Conservation (phyloP, 1,284 basidiomycete genomes). For the Fomitiporia mediterranea region DNA sequence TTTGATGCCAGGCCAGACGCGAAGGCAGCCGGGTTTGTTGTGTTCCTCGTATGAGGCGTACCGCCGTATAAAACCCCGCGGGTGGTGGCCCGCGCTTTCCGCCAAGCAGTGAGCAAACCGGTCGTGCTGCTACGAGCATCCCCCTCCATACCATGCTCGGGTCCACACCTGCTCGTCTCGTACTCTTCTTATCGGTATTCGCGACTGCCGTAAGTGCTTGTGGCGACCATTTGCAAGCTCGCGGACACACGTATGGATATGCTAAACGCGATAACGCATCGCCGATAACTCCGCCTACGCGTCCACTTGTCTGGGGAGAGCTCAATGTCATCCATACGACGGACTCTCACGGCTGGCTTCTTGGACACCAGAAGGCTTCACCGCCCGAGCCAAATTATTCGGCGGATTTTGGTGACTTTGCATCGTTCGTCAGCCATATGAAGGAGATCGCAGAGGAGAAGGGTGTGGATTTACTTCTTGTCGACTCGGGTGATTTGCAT, state of each 20-base stretch:
- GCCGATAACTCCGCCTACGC: conserved; percentile 50
- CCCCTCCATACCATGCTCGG: too few relatives aligned
- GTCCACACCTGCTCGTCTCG: not conserved
- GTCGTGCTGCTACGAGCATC: too few relatives aligned
- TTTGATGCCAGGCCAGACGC: too few relatives aligned
- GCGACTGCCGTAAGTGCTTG: conserved; percentile 1
- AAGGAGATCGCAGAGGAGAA: conserved; percentile 60
- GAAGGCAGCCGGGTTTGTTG: too few relatives aligned
- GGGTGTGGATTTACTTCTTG: conserved; percentile 64
- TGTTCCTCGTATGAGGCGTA: too few relatives aligned
- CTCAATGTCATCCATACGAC: conserved; percentile 80
- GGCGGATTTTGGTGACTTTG: conserved; percentile 77
- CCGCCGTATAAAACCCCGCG: too few relatives aligned
- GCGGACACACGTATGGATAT: conserved; percentile 38
- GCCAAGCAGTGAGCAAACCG: not conserved
- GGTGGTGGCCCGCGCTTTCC: not conserved
- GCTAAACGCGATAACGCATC: conserved; percentile 39
- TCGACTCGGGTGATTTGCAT: conserved; percentile 76
- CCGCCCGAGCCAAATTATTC: conserved; percentile 68
- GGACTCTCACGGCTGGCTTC: conserved; percentile 77
- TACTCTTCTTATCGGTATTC: not conserved
- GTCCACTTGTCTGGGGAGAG: conserved; percentile 70
- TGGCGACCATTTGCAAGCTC: conserved; percentile 33
- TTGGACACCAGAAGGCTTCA: conserved; percentile 65
- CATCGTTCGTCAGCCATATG: conserved; percentile 80